Percentiles rank a stretch among this genome's conserved stretches.
Evolutionary conservation across 352 stramenopile species (phyloP).

Genomic region (Pythium dissimile): DNA sequence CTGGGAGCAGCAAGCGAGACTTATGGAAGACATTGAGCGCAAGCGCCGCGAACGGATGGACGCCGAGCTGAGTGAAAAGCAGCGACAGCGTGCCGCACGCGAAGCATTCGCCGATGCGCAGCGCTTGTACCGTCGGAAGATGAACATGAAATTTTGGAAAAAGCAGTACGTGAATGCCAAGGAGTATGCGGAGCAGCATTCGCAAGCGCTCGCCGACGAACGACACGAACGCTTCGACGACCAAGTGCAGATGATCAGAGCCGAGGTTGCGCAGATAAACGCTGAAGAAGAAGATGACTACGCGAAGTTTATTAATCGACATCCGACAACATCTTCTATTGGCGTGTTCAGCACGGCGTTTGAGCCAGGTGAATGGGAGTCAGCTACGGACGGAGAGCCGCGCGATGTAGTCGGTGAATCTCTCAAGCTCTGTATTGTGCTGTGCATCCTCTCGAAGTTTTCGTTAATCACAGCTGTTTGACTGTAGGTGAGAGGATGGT

Average conservation of each 20-base stretch:
- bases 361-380: slow-evolving; percentile 55
- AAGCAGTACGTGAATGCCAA: slow-evolving; percentile 54
- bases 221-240: slow-evolving; percentile 22
- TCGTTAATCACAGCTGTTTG: slow-evolving; percentile 10
- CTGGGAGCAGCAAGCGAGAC: slow-evolving; percentile 24
- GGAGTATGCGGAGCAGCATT: slow-evolving; percentile 44
- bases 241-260: slow-evolving; percentile 29
- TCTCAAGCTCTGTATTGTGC: background rate
- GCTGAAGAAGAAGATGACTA: slow-evolving; percentile 29
- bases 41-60: slow-evolving; percentile 35
- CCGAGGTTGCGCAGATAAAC: slow-evolving; percentile 36
- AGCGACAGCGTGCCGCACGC: slow-evolving; percentile 13
- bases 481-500: slow-evolving; percentile 47
- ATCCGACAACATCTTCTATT: slow-evolving; percentile 34
- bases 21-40: slow-evolving; percentile 43
- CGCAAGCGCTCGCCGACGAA: slow-evolving; percentile 17
- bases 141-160: slow-evolving; percentile 69
- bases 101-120: slow-evolving; percentile 25
- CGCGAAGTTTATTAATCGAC: slow-evolving; percentile 15
- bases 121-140: slow-evolving; percentile 34
- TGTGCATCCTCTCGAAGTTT: background rate
- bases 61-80: slow-evolving; percentile 36
- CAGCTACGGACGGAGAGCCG: slow-evolving; percentile 36
- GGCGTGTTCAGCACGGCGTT: slow-evolving; percentile 57
- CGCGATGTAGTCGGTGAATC: slow-evolving; percentile 47